Percentiles rank a stretch among this genome's conserved stretches.
These are phyloP conservation scores for Saccharomycopsis hybrid DNA, from an alignment of 1,139 yeast genomes.

Conservation along the genomic window DNA sequence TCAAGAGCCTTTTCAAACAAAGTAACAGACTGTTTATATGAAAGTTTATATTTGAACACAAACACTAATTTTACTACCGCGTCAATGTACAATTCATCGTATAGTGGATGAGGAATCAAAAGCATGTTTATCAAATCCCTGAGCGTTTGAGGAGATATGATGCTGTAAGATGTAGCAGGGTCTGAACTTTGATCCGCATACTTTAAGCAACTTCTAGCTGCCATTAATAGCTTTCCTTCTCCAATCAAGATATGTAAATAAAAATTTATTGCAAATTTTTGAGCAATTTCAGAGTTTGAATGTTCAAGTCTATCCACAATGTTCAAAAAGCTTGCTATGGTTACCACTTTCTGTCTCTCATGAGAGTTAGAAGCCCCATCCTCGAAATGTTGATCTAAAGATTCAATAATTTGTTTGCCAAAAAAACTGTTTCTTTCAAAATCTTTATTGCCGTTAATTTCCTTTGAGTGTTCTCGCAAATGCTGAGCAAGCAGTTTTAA, in stretches of 20 bases:
- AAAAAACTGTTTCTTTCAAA: no score
- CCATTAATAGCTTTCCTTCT: not conserved
- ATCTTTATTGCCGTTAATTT: no score
- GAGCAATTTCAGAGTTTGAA: no score
- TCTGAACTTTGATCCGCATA: no score
- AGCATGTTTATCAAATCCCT: conserved; percentile 12
- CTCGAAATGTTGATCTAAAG: not conserved
- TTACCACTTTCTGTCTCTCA: no score
- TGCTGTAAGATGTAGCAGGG: no score
- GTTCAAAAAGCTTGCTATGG: not conserved
- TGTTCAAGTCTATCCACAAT: no score
- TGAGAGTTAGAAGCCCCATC: no score
- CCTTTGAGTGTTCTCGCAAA: no score
- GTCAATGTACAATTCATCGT: conserved; percentile 14
- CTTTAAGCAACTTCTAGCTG: not conserved
- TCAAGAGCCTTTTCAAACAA: conserved; percentile 12
- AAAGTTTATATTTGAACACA: not conserved
- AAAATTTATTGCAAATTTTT: not conserved
- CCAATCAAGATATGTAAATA: not conserved
- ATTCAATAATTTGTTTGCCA: not conserved
- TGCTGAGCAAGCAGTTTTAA: no score
- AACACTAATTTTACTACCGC: conserved; percentile 10
- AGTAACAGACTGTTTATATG: conserved; percentile 4
- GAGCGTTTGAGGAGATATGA: no score
- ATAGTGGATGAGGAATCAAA: conserved; percentile 8